These are phyloP conservation scores for Porogramme epimiltina DNA, from an alignment of 1,284 basidiomycete genomes.

Conservation along the genomic window DNA sequence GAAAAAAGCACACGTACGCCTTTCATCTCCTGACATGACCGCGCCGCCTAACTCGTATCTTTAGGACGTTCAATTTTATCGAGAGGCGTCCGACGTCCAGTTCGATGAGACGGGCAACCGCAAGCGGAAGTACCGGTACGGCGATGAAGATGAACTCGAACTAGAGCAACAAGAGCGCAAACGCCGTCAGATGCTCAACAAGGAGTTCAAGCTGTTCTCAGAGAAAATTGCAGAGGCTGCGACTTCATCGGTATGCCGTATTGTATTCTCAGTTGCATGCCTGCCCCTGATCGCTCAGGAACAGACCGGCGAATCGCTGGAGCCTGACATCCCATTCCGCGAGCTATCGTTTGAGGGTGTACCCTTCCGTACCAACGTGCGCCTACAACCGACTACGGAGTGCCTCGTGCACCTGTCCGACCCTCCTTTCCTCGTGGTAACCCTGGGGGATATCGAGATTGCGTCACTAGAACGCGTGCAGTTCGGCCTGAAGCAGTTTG, in stretches of 20 bases:
- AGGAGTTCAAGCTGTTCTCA: conserved; percentile 93
- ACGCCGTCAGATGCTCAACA: conserved; percentile 88
- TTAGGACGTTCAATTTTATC: conserved; percentile 97
- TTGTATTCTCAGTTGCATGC: conserved; percentile 4
- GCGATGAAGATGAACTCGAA: conserved; percentile 99
- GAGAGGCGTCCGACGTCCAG: conserved; percentile 96
- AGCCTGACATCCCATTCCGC: conserved; percentile 96
- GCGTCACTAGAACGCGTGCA: conserved; percentile 97
- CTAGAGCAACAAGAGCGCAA: conserved; percentile 97
- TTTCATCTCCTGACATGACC: too few species aligned
- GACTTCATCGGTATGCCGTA: conserved; percentile 59
- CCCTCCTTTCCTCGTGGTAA: conserved; percentile 95
- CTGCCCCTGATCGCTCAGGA: background rate
- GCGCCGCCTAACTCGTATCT: too few species aligned
- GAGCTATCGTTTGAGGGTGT: conserved; percentile 98
- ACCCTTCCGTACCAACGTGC: conserved; percentile 93
- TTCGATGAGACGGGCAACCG: conserved; percentile 99
- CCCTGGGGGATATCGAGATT: conserved; percentile 93
- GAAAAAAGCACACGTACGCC: conserved; percentile 91
- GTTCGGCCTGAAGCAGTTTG: conserved; percentile 96
- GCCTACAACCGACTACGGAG: conserved; percentile 95
- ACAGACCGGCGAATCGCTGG: conserved; percentile 81
- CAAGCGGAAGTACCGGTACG: conserved; percentile 95
- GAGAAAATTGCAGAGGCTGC: conserved; percentile 92
- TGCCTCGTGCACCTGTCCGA: conserved; percentile 96